These are phyloP conservation scores for Coriaria nepalensis DNA, from an alignment of 306 rosid species.

Conservation along the genomic window DNA sequence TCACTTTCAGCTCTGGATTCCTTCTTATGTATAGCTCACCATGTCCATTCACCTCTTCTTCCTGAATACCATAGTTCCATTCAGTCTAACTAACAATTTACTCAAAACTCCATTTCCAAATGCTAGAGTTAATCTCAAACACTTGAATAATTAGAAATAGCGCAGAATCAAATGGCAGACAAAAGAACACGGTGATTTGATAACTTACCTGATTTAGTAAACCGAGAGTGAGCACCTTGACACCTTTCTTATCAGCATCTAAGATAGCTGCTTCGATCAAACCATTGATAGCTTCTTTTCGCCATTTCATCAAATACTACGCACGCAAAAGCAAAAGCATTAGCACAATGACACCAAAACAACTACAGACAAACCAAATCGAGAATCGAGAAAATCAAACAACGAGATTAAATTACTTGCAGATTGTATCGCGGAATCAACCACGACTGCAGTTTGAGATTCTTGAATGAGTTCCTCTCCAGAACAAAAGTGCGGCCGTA, in stretches of 20 bases:
- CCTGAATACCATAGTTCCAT: too few species aligned
- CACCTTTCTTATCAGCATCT: slow-evolving; percentile 16
- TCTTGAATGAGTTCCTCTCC: slow-evolving; percentile 33
- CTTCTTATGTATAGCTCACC: slow-evolving; percentile 39
- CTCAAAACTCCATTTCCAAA: too few species aligned
- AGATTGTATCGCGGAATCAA: slow-evolving; percentile 36
- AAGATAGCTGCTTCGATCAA: slow-evolving; percentile 13
- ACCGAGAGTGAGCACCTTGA: slow-evolving; percentile 13
- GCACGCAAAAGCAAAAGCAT: too few species aligned
- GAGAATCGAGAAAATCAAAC: too few species aligned
- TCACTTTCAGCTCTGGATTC: slow-evolving; percentile 42
- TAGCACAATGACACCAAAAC: too few species aligned
- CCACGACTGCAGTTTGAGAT: slow-evolving; percentile 55
- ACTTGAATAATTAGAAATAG: too few species aligned
- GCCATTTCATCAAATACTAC: slow-evolving; percentile 15
- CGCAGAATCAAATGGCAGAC: too few species aligned
- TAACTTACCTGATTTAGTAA: slow-evolving; percentile 14
- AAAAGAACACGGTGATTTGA: too few species aligned
- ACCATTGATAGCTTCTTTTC: slow-evolving; percentile 13
- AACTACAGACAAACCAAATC: too few species aligned
- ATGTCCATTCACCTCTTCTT: slow-evolving; percentile 41
- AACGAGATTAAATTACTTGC: slow-evolving; percentile 22
- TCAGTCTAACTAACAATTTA: too few species aligned
- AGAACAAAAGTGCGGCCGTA: slow-evolving; percentile 27
- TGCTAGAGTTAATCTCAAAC: too few species aligned